Base-by-base conservation (phyloP, 2,329 filamentous ascomycete genomes). In the Trichophyton schoenleinii region DNA sequence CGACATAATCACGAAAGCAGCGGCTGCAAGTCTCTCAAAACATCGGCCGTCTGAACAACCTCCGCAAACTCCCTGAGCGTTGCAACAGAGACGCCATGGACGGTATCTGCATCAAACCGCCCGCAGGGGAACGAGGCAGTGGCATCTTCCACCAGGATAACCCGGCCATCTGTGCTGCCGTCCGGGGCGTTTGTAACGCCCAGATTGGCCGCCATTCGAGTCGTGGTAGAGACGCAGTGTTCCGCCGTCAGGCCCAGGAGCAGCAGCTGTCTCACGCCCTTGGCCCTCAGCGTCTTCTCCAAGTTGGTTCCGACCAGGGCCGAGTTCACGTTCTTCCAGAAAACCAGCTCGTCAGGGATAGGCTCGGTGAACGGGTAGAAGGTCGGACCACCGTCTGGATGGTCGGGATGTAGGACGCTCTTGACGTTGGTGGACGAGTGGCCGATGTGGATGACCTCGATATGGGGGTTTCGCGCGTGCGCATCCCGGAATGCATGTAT, bases 151-250 rank as follows among this genome's bases (percentile, higher is more conserved):
- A 79, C 73, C 13, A 79, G 66, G 25, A 80, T 64, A 57, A 79
- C 73, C 1, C 73, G 68, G 0, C 70, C 71, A 31, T 67, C 67
- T 18, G 9, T 1, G n/a, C 28, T 55, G 52, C 28, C 52, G 28
- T 55, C 52, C 36, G 52, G 28, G 1, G 70, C 66, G 7, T 69
- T 66, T 46, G 75, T 72, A 15, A 80, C 74, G 3, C 72, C 71
- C 48, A 80, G 60, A 63, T 80, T 80, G 18, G 69, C 74, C 0
- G 78, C 78, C 76, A 79, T 78, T 6, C 78, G 73, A 25, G 74
- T 72, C 1, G 75, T 76, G 3, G 78, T 80, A 61, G 74, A 78
- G 13, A 80, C 77, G 60, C 78, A 80, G 63, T 80, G 78, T 66
- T 80, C 78, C 41, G 78, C 79, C 2, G 75, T 78, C 61, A 80